Evolutionary conservation across 352 stramenopile genomes (phyloP), one percentile per base, ranked within the genome.

Genomic region (Phytophthora uliginosa): DNA sequence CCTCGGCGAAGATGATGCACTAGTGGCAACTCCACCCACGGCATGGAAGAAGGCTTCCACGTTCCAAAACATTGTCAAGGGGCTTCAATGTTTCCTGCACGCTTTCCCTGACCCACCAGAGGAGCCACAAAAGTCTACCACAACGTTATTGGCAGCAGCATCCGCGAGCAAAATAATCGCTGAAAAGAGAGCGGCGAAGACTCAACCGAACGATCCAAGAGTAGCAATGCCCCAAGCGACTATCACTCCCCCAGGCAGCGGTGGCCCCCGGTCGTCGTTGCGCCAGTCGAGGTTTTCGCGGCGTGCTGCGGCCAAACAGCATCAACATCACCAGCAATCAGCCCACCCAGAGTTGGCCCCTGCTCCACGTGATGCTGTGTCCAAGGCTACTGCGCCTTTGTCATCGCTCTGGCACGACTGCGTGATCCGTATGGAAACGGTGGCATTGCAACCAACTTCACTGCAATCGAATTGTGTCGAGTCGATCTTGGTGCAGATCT

Each of bases 21-120:
- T 75, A 28, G 59, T 70, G 20, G 28, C 57, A 33, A 75, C 70
- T 3, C 55, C 66, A 26, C 66, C 66, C 9, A 24, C 72, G 54
- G 15, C 65, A 53, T 78, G 77, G 48, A 82, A 86, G 53, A 79
- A 88, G 31, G 67, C 71, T 0, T 73, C 74, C 28, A 85, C 83
- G 4, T 86, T 90, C 47, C 85, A 94, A 64, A 94, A 95, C 58
- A 88, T 94, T 67, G 84, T 95, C 50, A 93, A 93, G 59, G 88
- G 88, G 33, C 74, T 95, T 36, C 85, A 87, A 8, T 92, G 85
- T 66, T 94, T 95, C 57, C 42, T 95, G 48, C 69, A 84, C 31
- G 75, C 81, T 33, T 95, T 90, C 54, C 88, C 86, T 4, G 73
- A 79, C 24, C 68, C 69, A 31, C 74, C 73, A 51, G 71, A 72